Evolutionary conservation across 345 rosid species (phyloP).

Genomic region (Melaleuca quinquenervia): DNA sequence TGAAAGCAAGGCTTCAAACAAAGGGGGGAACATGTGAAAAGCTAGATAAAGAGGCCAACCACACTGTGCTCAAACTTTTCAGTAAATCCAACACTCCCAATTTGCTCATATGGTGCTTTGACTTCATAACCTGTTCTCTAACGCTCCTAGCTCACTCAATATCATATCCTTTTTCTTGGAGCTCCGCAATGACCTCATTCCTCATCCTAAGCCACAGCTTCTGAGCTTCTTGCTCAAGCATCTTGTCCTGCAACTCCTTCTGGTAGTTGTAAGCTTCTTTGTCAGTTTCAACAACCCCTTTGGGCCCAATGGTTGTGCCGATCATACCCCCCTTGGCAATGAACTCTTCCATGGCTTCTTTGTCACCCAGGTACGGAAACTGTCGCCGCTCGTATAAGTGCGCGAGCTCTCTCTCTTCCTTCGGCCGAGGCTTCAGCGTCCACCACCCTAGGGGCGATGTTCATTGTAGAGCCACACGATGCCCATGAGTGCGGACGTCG

Average conservation of each 20-base stretch:
- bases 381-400: conserved; percentile 71
- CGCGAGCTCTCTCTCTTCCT: conserved; percentile 68
- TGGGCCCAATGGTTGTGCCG: conserved; percentile 64
- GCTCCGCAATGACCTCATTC: conserved; percentile 75
- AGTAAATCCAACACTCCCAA: neutral
- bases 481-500: conserved; percentile 66
- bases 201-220: conserved; percentile 88
- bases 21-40: neutral
- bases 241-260: conserved; percentile 56
- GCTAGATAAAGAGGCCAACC: neutral
- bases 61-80: neutral
- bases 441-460: conserved; percentile 92
- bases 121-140: neutral
- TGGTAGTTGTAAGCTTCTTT: conserved; percentile 38
- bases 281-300: conserved; percentile 52
- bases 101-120: neutral
- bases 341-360: conserved; percentile 86
- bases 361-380: conserved; percentile 83
- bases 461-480: conserved; percentile 64
- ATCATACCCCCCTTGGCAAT: conserved; percentile 70
- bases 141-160: conserved; percentile 18
- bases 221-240: conserved; percentile 60
- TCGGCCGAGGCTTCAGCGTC: conserved; percentile 77
- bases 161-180: conserved; percentile 74
- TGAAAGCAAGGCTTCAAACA: neutral